phyloP scores from a whole-genome alignment of 331 rosid species.

The Quercus lobata region DNA sequence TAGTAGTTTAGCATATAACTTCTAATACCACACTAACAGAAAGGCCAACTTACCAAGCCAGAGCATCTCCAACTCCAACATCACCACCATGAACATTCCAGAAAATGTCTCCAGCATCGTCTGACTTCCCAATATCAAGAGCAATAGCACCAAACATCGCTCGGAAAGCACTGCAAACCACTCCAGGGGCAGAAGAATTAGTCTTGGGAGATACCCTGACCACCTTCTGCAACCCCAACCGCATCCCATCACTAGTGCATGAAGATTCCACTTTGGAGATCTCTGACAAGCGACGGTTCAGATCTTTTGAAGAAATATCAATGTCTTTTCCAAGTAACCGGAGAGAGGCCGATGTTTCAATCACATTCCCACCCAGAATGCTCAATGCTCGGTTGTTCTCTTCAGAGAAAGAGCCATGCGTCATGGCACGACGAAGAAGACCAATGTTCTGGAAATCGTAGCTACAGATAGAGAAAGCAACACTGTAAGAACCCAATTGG shows the following conservation, averaged over 20 bases:
- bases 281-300: slow-evolving; percentile 37
- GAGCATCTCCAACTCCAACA: slow-evolving; percentile 15
- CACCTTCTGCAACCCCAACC: slow-evolving; percentile 55
- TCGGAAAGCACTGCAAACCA: slow-evolving; percentile 73
- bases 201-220: slow-evolving; percentile 68
- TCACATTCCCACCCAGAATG: slow-evolving; percentile 48
- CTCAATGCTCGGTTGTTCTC: slow-evolving; percentile 72
- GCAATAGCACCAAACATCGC: slow-evolving; percentile 72
- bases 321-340: slow-evolving; percentile 33
- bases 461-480: slow-evolving; percentile 20
- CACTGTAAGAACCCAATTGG: neutral
- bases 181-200: slow-evolving; percentile 44
- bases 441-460: slow-evolving; percentile 37
- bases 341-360: slow-evolving; percentile 40
- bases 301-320: slow-evolving; percentile 50
- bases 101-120: slow-evolving; percentile 54
- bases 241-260: slow-evolving; percentile 46
- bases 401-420: slow-evolving; percentile 75
- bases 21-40: neutral
- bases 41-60: slow-evolving; percentile 23
- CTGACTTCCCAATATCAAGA: slow-evolving; percentile 39
- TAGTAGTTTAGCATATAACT: neutral
- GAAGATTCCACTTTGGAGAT: slow-evolving; percentile 49
- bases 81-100: slow-evolving; percentile 46
- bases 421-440: slow-evolving; percentile 76